These are phyloP conservation scores for Coemansia sp. DNA, from an alignment of 192 early-diverging fungal species.

Conservation along the genomic window DNA sequence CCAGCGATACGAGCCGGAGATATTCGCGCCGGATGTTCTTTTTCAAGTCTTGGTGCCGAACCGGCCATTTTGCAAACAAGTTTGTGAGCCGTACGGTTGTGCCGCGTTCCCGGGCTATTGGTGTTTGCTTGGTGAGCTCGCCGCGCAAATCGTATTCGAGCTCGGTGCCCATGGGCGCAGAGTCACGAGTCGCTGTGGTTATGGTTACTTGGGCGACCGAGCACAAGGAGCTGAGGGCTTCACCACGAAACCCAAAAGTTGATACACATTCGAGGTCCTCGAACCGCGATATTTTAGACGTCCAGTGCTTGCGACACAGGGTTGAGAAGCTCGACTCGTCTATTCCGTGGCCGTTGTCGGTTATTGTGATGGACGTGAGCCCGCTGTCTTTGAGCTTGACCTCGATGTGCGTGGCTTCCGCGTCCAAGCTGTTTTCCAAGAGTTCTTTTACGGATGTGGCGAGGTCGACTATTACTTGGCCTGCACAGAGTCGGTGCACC, in stretches of 20 bases:
- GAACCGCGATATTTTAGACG: conserved; percentile 80
- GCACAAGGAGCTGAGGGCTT: conserved; percentile 90
- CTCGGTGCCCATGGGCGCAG: conserved; percentile 57
- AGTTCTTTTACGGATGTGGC: conserved; percentile 88
- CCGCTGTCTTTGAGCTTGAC: conserved; percentile 81
- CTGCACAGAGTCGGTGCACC: conserved; percentile 80
- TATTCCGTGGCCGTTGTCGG: conserved; percentile 90
- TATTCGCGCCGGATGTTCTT: conserved; percentile 81
- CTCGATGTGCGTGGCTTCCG: conserved; percentile 78
- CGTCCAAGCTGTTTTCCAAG: conserved; percentile 92
- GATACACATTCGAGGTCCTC: conserved; percentile 71
- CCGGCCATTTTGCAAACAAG: conserved; percentile 85
- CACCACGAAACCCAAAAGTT: conserved; percentile 93
- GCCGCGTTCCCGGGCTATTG: conserved; percentile 65
- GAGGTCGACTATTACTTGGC: conserved; percentile 86
- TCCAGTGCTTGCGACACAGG: conserved; percentile 87
- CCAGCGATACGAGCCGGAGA: conserved; percentile 66
- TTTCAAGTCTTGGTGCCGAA: conserved; percentile 81
- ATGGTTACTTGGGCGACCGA: conserved; percentile 61
- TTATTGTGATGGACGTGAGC: conserved; percentile 69
- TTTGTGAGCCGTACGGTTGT: conserved; percentile 75
- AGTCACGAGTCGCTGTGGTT: conserved; percentile 64
- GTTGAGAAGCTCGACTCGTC: conserved; percentile 57
- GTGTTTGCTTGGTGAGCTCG: conserved; percentile 43
- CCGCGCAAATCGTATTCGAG: conserved; percentile 73